Percentiles rank a stretch among this genome's conserved stretches.
Evolutionary conservation across 495 filamentous ascomycete species (phyloP).

Genomic region (Geopyxis carbonaria): DNA sequence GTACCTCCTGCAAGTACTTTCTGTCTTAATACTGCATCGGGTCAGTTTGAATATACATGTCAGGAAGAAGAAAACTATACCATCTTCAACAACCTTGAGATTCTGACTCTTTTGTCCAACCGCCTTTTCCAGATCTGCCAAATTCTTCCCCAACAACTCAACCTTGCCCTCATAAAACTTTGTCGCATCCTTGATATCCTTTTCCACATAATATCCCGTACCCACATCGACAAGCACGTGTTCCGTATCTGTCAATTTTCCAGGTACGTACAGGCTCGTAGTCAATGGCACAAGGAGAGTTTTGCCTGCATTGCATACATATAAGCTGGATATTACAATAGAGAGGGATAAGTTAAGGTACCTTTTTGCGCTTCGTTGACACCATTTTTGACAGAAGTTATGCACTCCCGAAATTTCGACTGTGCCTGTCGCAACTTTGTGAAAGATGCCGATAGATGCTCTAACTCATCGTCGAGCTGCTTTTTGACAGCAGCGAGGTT

Average conservation of each 20-base stretch:
- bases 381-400: constrained; percentile 50
- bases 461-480: constrained; percentile 85
- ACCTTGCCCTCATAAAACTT: constrained; percentile 79
- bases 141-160: constrained; percentile 55
- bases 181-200: constrained; percentile 59
- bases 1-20: too few relatives aligned
- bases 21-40: too few relatives aligned
- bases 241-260: constrained; percentile 54
- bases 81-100: constrained; percentile 73
- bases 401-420: constrained; percentile 78
- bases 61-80: too few relatives aligned
- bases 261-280: constrained; percentile 82
- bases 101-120: constrained; percentile 71
- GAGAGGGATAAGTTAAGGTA: constrained; percentile 5
- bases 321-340: too few relatives aligned
- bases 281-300: constrained; percentile 80
- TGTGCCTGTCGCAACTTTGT: constrained; percentile 76
- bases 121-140: constrained; percentile 74
- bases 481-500: constrained; percentile 51
- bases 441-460: constrained; percentile 81
- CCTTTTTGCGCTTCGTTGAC: constrained; percentile 24
- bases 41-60: too few relatives aligned
- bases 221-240: constrained; percentile 89
- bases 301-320: constrained; percentile 34
- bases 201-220: constrained; percentile 93